These are phyloP conservation scores for Apiotrichum sp. DNA, from an alignment of 1,284 basidiomycete species.

Conservation along the genomic window DNA sequence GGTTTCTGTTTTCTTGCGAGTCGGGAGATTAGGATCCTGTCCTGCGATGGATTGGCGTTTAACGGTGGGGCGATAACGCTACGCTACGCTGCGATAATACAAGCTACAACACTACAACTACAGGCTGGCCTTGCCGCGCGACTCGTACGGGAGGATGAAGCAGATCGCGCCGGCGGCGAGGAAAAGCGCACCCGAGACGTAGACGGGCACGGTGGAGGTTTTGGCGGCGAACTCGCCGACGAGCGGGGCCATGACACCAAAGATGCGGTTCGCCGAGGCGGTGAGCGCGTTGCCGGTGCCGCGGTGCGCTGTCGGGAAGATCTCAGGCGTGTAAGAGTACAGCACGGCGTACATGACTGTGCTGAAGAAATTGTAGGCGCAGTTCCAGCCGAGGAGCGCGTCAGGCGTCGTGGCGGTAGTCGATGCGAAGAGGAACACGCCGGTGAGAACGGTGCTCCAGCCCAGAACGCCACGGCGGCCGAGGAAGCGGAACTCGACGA, in stretches of 20 bases:
- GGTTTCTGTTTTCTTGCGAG: no score
- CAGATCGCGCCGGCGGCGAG: slow-evolving; percentile 58
- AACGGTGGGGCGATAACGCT: no score
- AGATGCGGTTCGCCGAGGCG: slow-evolving; percentile 55
- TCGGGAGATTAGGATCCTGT: no score
- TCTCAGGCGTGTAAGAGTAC: slow-evolving; percentile 55
- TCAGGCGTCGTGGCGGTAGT: slow-evolving; percentile 55
- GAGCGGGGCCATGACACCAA: slow-evolving; percentile 48
- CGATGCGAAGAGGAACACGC: slow-evolving; percentile 58
- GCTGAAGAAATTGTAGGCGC: slow-evolving; percentile 52
- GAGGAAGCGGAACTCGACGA: slow-evolving; percentile 53
- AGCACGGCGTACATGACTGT: slow-evolving; percentile 38
- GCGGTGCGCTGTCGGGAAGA: slow-evolving; percentile 60
- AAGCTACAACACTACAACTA: slow-evolving; percentile 5
- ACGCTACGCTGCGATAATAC: no score
- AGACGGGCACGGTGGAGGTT: slow-evolving; percentile 60
- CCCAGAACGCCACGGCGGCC: slow-evolving; percentile 55
- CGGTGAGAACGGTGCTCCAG: slow-evolving; percentile 52
- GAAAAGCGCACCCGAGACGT: slow-evolving; percentile 61
- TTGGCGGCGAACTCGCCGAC: slow-evolving; percentile 28
- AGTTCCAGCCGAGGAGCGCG: slow-evolving; percentile 56
- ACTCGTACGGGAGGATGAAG: slow-evolving; percentile 64
- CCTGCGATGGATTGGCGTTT: no score
- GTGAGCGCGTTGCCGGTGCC: slow-evolving; percentile 61
- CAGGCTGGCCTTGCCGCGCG: slow-evolving; percentile 55